Evolutionary conservation across 352 stramenopile species (phyloP), one percentile per base, ranked within the genome.

Genomic region (Globisporangium megalacanthum): DNA sequence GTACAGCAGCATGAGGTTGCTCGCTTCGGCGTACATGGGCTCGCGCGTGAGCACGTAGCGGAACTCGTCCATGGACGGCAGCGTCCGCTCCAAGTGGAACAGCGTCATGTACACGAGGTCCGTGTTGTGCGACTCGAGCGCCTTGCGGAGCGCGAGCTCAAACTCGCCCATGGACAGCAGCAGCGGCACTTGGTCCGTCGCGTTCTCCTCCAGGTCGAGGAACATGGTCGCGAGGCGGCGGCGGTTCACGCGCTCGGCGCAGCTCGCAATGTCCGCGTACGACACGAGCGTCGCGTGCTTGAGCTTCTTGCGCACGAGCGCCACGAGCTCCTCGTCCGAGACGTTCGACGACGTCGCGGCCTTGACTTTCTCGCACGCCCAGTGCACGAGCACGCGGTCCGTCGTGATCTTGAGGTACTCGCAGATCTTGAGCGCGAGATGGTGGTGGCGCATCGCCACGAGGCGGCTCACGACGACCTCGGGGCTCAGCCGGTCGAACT

Each of bases 81-180:
- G 64, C 7, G 80, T 88, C 20, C 83, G 79, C 54, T 93, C 83
- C 49, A 96, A 52, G 58, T 95, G 83, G 66, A 96, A 92, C 7
- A 97, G 69, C 42, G 84, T 86, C 73, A 94, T 91, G 60, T 94
- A 96, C 25, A 96, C 77, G 33, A 97, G 70, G 52, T 97, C 88
- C 8, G 81, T 89, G 56, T 96, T 90, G 66, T 91, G 94, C 17
- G 84, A 94, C 56, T 89, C 79, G 44, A 97, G 72, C 36, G 89
- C 86, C 61, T 96, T 96, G 60, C 83, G 79, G 60, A 97, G 68
- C 31, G 88, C 89, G 35, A 96, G 72, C 58, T 96, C 88, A 52
- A 94, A 94, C 56, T 97, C 88, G 36, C 85, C 85, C 89, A 97
- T 97, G 0, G 82, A 89, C 35, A 97, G 70, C 60, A 97, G 69